Percentiles rank a stretch among this genome's conserved stretches.
phyloP scores from a whole-genome alignment of 805 yeast species.

The Wickerhamiella kazuoi region DNA sequence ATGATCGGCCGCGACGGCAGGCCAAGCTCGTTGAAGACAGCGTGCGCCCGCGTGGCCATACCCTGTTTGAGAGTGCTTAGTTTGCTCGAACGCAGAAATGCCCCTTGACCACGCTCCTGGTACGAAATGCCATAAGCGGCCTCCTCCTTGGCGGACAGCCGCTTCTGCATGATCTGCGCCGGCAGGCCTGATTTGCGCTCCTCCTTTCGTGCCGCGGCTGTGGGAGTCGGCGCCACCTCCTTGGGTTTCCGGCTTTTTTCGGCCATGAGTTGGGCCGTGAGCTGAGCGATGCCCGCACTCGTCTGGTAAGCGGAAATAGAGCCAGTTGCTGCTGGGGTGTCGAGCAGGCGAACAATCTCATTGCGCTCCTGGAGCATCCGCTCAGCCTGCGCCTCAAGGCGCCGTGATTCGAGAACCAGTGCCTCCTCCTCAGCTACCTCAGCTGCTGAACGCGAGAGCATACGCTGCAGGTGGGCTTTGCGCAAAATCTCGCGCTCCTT shows the following conservation, averaged over 20 bases:
- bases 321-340: constrained; percentile 60
- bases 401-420: constrained; percentile 75
- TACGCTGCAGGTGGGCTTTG: constrained; percentile 58
- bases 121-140: constrained; percentile 67
- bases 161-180: constrained; percentile 25
- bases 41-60: constrained; percentile 41
- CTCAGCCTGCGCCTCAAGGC: constrained; percentile 83
- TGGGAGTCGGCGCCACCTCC: not conserved
- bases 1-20: constrained; percentile 69
- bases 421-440: constrained; percentile 98
- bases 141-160: constrained; percentile 60
- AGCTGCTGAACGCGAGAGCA: constrained; percentile 75
- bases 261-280: constrained; percentile 59
- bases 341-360: constrained; percentile 56
- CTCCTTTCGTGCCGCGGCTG: not conserved
- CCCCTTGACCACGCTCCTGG: constrained; percentile 57
- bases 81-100: constrained; percentile 59
- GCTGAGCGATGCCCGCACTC: constrained; percentile 76
- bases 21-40: constrained; percentile 58
- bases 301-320: constrained; percentile 59
- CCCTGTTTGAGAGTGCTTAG: constrained; percentile 66
- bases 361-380: constrained; percentile 72
- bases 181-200: constrained; percentile 15
- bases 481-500: constrained; percentile 59
- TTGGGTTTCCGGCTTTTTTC: constrained; percentile 33